Conservation (phyloP, 1,139 yeast genomes). For the Suhomyces choctaworum region DNA sequence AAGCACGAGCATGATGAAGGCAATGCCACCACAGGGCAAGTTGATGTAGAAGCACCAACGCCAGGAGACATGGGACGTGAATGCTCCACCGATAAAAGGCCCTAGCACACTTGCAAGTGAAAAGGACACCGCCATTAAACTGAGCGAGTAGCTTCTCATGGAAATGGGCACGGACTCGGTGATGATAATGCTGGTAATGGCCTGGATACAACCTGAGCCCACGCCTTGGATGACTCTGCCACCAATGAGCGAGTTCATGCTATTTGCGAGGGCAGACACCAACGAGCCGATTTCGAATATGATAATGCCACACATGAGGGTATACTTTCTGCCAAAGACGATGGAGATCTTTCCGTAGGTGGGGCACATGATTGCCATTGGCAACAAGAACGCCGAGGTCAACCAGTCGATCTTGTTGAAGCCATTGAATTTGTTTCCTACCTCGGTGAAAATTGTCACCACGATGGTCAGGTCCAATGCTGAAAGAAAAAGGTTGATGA, state of each 20-base stretch:
- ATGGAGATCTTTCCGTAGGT: constrained; percentile 25
- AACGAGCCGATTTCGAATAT: constrained; percentile 25
- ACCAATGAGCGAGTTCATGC: constrained; percentile 25
- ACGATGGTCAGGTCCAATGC: constrained; percentile 28
- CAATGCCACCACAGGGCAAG: constrained; percentile 26
- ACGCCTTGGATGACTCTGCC: constrained; percentile 26
- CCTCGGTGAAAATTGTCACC: constrained; percentile 22
- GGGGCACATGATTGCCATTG: constrained; percentile 25
- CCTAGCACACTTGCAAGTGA: constrained; percentile 26
- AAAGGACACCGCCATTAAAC: constrained; percentile 22
- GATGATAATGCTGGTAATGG: constrained; percentile 21
- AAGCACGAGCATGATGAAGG: constrained; percentile 17
- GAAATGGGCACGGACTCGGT: constrained; percentile 25
- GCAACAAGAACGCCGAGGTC: constrained; percentile 23
- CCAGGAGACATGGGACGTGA: constrained; percentile 25
- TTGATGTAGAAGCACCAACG: constrained; percentile 31
- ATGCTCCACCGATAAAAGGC: constrained; percentile 29
- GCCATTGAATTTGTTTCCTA: constrained; percentile 21
- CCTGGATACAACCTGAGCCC: constrained; percentile 25
- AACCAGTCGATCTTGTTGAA: constrained; percentile 25
- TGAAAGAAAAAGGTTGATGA: constrained; percentile 21
- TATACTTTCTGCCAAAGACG: constrained; percentile 23
- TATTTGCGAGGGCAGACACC: constrained; percentile 19
- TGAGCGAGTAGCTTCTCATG: constrained; percentile 20
- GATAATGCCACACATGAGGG: constrained; percentile 20